Conservation (phyloP, 805 yeast genomes). For the Hanseniaspora nectarophila region DNA sequence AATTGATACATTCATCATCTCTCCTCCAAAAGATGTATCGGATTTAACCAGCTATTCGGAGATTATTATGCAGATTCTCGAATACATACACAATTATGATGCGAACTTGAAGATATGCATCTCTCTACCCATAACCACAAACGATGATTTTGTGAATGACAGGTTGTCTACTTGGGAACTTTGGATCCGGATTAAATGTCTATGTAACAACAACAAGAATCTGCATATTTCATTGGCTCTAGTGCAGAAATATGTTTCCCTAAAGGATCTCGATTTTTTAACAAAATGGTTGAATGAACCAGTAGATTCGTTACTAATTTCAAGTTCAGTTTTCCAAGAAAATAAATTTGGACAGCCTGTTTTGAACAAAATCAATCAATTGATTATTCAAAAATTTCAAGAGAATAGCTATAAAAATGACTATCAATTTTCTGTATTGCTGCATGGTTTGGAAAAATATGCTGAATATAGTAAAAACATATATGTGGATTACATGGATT, state of each 20-base stretch:
- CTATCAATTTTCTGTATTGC: conserved; percentile 28
- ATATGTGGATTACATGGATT: conserved; percentile 28
- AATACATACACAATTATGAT: conserved; percentile 13
- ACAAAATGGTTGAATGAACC: conserved; percentile 60
- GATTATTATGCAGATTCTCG: conserved; percentile 29
- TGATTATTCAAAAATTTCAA: conserved; percentile 31
- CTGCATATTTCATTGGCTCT: conserved; percentile 65
- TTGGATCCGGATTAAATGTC: conserved; percentile 54
- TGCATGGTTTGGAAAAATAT: conserved; percentile 44
- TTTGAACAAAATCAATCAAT: conserved; percentile 45
- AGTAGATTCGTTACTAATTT: conserved; percentile 42
- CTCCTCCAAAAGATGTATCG: conserved; percentile 51
- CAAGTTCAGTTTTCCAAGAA: conserved; percentile 44
- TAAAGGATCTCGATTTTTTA: conserved; percentile 31
- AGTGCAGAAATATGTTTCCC: conserved; percentile 48
- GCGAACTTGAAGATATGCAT: conserved; percentile 34
- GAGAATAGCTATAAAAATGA: conserved; percentile 30
- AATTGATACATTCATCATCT: conserved; percentile 41
- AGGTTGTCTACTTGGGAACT: conserved; percentile 58
- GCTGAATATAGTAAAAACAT: conserved; percentile 22
- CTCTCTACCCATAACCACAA: conserved; percentile 35
- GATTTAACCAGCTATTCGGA: conserved; percentile 42
- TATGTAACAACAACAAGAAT: conserved; percentile 42
- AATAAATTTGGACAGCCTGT: conserved; percentile 58
- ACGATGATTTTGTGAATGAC: conserved; percentile 34